A percentile compares a stretch with the other conserved stretches of the same genome.
These are phyloP conservation scores for Penicillium glabrum DNA, from an alignment of 2,329 filamentous ascomycete genomes.

Conservation along the genomic window DNA sequence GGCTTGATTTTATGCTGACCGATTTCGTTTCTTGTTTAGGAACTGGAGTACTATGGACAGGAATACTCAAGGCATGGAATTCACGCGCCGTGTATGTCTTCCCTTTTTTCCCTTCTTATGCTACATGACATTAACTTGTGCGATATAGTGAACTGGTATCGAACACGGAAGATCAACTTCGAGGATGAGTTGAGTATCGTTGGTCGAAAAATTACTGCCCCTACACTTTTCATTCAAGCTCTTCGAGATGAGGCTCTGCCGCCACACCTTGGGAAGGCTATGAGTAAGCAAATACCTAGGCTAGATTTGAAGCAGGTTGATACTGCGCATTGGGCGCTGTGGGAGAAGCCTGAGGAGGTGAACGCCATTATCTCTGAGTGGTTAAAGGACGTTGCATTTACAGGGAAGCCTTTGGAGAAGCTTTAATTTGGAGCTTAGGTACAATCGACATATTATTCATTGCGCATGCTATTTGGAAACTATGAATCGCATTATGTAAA, in stretches of 20 bases:
- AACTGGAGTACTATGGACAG: constrained; percentile 73
- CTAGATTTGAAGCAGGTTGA: constrained; percentile 67
- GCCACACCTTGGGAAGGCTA: constrained; percentile 67
- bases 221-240: constrained; percentile 74
- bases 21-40: constrained; percentile 33
- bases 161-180: constrained; percentile 69
- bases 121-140: not conserved
- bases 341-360: constrained; percentile 68
- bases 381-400: constrained; percentile 58
- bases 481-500: not conserved
- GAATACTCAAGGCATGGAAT: constrained; percentile 73
- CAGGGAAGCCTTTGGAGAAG: constrained; percentile 42
- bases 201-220: constrained; percentile 53
- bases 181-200: constrained; percentile 64
- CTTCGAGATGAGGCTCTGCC: constrained; percentile 70
- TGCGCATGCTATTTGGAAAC: not conserved
- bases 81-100: constrained; percentile 63
- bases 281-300: constrained; percentile 67
- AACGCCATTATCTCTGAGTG: constrained; percentile 70
- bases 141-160: constrained; percentile 76
- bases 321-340: constrained; percentile 79
- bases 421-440: constrained; percentile 31
- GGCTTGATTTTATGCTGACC: not conserved
- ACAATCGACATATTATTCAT: not conserved
- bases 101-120: not conserved